A percentile compares a stretch with the other conserved stretches of the same genome.
These are phyloP conservation scores for Mixia osmundae DNA, from an alignment of 1,284 basidiomycete genomes.

Conservation along the genomic window DNA sequence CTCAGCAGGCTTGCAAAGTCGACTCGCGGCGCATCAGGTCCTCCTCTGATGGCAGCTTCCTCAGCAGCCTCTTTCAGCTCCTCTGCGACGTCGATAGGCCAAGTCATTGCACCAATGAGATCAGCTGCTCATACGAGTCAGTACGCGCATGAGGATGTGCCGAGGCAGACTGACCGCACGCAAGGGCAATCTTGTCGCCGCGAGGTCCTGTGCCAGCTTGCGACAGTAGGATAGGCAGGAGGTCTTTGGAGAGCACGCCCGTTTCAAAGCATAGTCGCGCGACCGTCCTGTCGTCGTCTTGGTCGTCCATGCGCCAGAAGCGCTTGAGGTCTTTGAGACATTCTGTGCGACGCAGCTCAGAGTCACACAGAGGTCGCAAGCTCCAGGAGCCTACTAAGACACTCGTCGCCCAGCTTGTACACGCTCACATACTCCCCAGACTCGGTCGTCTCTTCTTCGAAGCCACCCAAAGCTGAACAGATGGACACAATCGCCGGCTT, in stretches of 20 bases:
- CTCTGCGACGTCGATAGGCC: slow-evolving; percentile 81
- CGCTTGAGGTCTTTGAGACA: slow-evolving; percentile 84
- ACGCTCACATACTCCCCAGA: slow-evolving; percentile 11
- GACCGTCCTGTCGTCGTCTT: slow-evolving; percentile 78
- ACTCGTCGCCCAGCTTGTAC: slow-evolving; percentile 18
- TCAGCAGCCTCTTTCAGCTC: slow-evolving; percentile 67
- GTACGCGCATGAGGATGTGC: not conserved
- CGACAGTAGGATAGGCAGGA: slow-evolving; percentile 53
- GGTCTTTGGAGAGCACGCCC: slow-evolving; percentile 55
- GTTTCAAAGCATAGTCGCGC: slow-evolving; percentile 70
- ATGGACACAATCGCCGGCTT: slow-evolving; percentile 13
- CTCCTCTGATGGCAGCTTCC: slow-evolving; percentile 27
- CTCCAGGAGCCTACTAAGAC: slow-evolving; percentile 7
- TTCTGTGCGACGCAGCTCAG: slow-evolving; percentile 24
- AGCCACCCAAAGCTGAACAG: slow-evolving; percentile 16
- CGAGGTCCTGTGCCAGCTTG: slow-evolving; percentile 38
- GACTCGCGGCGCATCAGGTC: slow-evolving; percentile 37
- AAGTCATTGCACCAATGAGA: slow-evolving; percentile 79
- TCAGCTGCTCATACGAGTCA: slow-evolving; percentile 29
- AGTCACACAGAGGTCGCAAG: not conserved
- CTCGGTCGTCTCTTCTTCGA: slow-evolving; percentile 15
- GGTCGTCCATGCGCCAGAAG: slow-evolving; percentile 80
- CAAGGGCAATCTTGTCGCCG: slow-evolving; percentile 55
- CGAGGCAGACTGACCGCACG: slow-evolving; percentile 31
- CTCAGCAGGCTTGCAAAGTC: slow-evolving; percentile 63